Evolutionary conservation across 768 basidiomycete genomes (phyloP).

Genomic region (Suillus sp.): DNA sequence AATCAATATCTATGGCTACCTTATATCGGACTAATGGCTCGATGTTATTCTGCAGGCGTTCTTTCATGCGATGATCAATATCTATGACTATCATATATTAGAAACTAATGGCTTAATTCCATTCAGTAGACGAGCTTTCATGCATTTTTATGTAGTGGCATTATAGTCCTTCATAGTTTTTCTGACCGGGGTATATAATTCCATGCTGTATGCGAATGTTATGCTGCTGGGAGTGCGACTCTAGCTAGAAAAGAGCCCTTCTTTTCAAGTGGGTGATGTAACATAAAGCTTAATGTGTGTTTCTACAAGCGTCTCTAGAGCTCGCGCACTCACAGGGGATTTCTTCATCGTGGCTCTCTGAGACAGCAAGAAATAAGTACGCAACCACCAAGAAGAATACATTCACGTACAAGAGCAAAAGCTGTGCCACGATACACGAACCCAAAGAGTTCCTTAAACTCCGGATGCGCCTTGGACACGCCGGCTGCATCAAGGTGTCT

Average conservation of each 20-base stretch:
- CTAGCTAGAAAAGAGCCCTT: neutral
- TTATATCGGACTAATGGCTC: neutral
- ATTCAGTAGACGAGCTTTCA: neutral
- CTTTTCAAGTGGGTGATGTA: neutral
- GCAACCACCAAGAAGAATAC: neutral
- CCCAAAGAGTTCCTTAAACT: conserved; percentile 44
- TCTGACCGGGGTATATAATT: neutral
- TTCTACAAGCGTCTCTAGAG: neutral
- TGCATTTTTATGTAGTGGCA: neutral
- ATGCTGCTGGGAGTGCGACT: neutral
- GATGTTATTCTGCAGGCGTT: neutral
- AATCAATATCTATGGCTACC: neutral
- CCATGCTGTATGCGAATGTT: neutral
- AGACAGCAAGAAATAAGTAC: neutral
- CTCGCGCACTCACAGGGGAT: conserved; percentile 4
- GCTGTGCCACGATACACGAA: conserved; percentile 42
- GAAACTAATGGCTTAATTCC: neutral
- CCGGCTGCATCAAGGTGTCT: conserved; percentile 35
- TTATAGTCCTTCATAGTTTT: neutral
- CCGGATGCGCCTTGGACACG: conserved; percentile 37
- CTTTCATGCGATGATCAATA: neutral
- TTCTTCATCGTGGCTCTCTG: neutral
- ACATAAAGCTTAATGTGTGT: conserved; percentile 6
- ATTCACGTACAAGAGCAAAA: conserved; percentile 43
- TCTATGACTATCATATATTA: neutral